A percentile compares a stretch with the other conserved stretches of the same genome.
These are phyloP conservation scores for Xerocomellus amylosporus DNA, from an alignment of 768 basidiomycete genomes.

Conservation along the genomic window DNA sequence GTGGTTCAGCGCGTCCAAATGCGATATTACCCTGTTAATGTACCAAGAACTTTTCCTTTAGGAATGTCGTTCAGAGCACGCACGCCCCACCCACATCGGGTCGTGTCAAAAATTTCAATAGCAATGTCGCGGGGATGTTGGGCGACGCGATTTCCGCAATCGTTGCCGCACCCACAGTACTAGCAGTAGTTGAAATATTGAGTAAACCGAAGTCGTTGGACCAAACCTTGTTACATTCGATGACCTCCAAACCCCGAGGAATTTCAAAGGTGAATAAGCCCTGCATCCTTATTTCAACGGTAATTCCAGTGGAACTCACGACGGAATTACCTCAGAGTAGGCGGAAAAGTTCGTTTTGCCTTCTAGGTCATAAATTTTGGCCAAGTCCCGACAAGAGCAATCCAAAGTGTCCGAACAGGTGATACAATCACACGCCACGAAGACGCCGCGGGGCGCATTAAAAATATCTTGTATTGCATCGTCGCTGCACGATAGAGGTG, in stretches of 20 bases:
- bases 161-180: slow-evolving; percentile 44
- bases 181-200: slow-evolving; percentile 17
- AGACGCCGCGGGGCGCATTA: slow-evolving; percentile 31
- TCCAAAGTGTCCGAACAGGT: slow-evolving; percentile 31
- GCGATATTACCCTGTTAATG: slow-evolving; percentile 61
- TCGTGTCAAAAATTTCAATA: slow-evolving; percentile 67
- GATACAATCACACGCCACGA: slow-evolving; percentile 46
- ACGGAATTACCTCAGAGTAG: slow-evolving; percentile 38
- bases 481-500: slow-evolving; percentile 15
- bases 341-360: slow-evolving; percentile 35
- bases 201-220: not conserved
- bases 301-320: not conserved
- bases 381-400: slow-evolving; percentile 51
- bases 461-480: slow-evolving; percentile 17
- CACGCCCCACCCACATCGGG: slow-evolving; percentile 62
- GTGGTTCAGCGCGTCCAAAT: not conserved
- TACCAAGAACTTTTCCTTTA: slow-evolving; percentile 59
- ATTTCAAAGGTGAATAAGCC: slow-evolving; percentile 47
- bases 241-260: slow-evolving; percentile 46
- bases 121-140: slow-evolving; percentile 55
- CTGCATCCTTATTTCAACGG: slow-evolving; percentile 30
- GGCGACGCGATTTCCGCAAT: slow-evolving; percentile 59
- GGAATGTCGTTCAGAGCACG: slow-evolving; percentile 42
- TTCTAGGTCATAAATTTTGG: slow-evolving; percentile 35
- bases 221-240: slow-evolving; percentile 65